phyloP scores from a whole-genome alignment of 2,329 filamentous ascomycete species.

The Colletotrichum tropicale region DNA sequence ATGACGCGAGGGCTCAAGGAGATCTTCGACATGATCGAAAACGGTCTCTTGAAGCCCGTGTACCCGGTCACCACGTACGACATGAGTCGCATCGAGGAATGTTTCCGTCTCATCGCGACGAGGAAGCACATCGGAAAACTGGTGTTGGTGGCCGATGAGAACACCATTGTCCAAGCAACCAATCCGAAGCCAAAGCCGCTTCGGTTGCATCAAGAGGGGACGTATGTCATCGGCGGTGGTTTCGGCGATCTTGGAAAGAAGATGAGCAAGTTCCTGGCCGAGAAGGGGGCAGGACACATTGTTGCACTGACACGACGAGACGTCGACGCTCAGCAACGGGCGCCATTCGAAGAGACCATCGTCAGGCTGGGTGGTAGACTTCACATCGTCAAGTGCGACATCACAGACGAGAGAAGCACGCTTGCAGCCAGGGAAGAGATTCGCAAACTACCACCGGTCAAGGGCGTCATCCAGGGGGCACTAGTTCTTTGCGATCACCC shows the following conservation, averaged over 20 bases:
- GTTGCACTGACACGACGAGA: constrained; percentile 32
- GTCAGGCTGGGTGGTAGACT: background rate
- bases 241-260: constrained; percentile 34
- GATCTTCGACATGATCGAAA: constrained; percentile 17
- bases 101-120: background rate
- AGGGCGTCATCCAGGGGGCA: background rate
- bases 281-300: constrained; percentile 33
- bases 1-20: constrained; percentile 26
- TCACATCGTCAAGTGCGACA: background rate
- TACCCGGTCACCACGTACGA: constrained; percentile 23
- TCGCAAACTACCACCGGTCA: background rate
- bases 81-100: constrained; percentile 36
- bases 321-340: constrained; percentile 5
- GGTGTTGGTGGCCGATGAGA: constrained; percentile 34
- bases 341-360: background rate
- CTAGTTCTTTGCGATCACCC: background rate
- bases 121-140: constrained; percentile 41
- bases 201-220: constrained; percentile 23
- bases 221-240: constrained; percentile 37
- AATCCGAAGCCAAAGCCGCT: background rate
- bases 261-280: constrained; percentile 28
- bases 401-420: background rate
- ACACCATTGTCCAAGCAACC: constrained; percentile 21
- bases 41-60: constrained; percentile 30
- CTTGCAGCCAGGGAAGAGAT: background rate